These are phyloP conservation scores for Daedaleopsis sinensis DNA, from an alignment of 768 basidiomycete species.

Conservation along the genomic window DNA sequence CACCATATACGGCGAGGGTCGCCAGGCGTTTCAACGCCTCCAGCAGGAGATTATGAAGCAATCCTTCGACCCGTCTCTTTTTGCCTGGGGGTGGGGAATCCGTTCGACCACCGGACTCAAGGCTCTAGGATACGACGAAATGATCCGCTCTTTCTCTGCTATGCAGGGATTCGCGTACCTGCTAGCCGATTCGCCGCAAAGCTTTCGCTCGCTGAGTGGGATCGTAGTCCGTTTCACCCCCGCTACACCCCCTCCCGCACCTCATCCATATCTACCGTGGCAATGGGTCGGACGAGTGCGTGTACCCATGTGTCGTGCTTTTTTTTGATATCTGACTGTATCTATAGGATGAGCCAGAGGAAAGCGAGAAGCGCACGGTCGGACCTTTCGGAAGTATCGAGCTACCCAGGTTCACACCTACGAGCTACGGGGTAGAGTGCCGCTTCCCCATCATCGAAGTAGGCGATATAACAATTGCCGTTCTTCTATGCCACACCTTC, in stretches of 20 bases:
- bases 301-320: background rate
- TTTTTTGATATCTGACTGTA: background rate
- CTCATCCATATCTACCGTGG: too few species aligned
- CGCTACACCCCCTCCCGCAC: too few species aligned
- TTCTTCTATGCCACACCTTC: background rate
- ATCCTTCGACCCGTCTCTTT: background rate
- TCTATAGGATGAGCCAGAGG: background rate
- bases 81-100: background rate
- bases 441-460: background rate
- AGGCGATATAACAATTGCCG: background rate
- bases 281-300: too few species aligned
- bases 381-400: background rate
- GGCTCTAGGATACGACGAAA: background rate
- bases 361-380: background rate
- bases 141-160: background rate
- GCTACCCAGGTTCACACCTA: background rate
- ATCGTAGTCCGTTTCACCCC: too few species aligned
- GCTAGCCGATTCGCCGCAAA: too few species aligned
- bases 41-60: conserved; percentile 2
- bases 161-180: background rate
- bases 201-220: too few species aligned
- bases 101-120: too few species aligned
- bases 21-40: conserved; percentile 1
- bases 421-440: background rate
- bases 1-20: conserved; percentile 7